Conservation (phyloP, 1,284 basidiomycete species). For the Austroboletus niveus region DNA sequence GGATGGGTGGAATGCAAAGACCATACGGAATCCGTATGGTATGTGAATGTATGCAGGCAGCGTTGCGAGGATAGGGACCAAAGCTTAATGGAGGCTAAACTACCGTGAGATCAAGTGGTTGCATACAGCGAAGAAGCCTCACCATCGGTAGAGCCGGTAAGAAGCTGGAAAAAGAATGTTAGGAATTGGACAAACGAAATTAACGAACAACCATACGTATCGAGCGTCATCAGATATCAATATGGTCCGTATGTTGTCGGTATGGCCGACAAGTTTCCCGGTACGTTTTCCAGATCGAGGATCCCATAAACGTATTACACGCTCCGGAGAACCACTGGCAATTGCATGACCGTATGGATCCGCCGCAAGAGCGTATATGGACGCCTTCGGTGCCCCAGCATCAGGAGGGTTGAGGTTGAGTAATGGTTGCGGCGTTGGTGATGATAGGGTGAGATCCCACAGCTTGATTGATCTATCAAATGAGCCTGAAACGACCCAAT, state of each 20-base stretch:
- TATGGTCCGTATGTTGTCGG: conserved; percentile 92
- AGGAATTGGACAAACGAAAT: conserved; percentile 13
- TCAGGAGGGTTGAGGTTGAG: conserved; percentile 63
- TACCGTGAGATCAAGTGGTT: conserved; percentile 12
- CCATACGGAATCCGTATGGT: conserved; percentile 97
- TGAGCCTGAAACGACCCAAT: conserved; percentile 91
- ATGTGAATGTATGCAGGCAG: conserved; percentile 94
- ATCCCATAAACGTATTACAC: conserved; percentile 91
- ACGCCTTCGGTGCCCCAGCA: conserved; percentile 64
- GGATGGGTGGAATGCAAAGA: conserved; percentile 87
- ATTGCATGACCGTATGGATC: conserved; percentile 81
- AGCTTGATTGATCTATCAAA: conserved; percentile 93
- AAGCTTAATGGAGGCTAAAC: conserved; percentile 75
- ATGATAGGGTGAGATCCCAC: conserved; percentile 77
- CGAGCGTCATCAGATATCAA: conserved; percentile 85
- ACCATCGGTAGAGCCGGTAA: conserved; percentile 90
- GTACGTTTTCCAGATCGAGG: conserved; percentile 77
- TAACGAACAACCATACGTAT: conserved; percentile 59
- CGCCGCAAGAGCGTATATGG: conserved; percentile 76
- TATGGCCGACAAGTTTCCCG: conserved; percentile 86
- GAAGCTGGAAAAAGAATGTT: conserved; percentile 49
- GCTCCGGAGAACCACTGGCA: conserved; percentile 89
- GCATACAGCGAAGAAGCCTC: conserved; percentile 20
- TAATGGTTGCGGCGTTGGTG: conserved; percentile 44
- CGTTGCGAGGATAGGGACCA: conserved; percentile 91